Conservation (phyloP, 345 rosid species). For the Populus nigra region DNA sequence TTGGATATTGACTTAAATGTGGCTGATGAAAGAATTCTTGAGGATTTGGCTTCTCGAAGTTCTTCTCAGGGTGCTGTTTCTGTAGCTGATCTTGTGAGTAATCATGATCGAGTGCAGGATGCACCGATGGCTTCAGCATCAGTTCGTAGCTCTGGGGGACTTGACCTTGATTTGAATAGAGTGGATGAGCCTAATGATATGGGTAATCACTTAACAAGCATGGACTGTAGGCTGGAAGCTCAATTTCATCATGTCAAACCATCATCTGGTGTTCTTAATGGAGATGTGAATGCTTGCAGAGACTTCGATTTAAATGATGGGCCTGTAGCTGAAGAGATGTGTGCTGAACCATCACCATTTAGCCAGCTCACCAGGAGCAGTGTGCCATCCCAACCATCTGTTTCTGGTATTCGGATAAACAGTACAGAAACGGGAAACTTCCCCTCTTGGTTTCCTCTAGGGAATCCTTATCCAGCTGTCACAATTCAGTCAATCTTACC, state of each 20-base stretch:
- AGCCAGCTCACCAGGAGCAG: conserved; percentile 45
- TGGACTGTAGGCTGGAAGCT: conserved; percentile 37
- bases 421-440: conserved; percentile 50
- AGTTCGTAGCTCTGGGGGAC: conserved; percentile 52
- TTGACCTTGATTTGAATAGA: conserved; percentile 83
- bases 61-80: conserved; percentile 37
- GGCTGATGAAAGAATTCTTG: conserved; percentile 72
- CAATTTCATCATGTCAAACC: conserved; percentile 36
- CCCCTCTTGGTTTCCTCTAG: conserved; percentile 67
- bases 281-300: conserved; percentile 40
- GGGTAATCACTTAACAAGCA: conserved; percentile 35
- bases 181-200: conserved; percentile 59
- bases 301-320: conserved; percentile 93
- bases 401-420: conserved; percentile 50
- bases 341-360: conserved; percentile 46
- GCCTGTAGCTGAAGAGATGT: conserved; percentile 55
- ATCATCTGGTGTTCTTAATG: conserved; percentile 33
- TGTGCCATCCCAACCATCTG: conserved; percentile 46
- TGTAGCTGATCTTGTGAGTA: conserved; percentile 24
- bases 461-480: conserved; percentile 52
- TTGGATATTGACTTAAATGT: conserved; percentile 85
- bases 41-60: conserved; percentile 55
- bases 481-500: conserved; percentile 57
- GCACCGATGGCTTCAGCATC: conserved; percentile 32
- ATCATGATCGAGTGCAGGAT: conserved; percentile 26